phyloP scores from a whole-genome alignment of 2,329 filamentous ascomycete species.

The Didymellaceae sp. region DNA sequence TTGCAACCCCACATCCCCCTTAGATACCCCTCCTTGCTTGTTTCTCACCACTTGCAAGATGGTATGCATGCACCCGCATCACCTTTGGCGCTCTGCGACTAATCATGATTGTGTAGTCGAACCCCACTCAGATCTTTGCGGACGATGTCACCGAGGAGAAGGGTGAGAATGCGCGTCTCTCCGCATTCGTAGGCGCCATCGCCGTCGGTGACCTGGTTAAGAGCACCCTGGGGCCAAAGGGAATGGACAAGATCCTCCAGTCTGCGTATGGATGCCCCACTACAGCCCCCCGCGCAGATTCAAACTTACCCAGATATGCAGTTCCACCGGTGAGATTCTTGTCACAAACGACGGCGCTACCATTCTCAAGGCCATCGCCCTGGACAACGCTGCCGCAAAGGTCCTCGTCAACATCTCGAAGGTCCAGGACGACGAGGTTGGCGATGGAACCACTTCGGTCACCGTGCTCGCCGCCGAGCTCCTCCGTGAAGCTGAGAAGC shows the following conservation, averaged over 20 bases:
- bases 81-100: slow-evolving; percentile 10
- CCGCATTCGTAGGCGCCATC: slow-evolving; percentile 98
- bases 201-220: slow-evolving; percentile 97
- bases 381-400: slow-evolving; percentile 98
- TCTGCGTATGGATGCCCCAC: slow-evolving; percentile 72
- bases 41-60: slow-evolving; percentile 35
- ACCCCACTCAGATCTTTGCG: slow-evolving; percentile 97
- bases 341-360: slow-evolving; percentile 99
- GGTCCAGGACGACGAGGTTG: slow-evolving; percentile 98
- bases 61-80: slow-evolving; percentile 28
- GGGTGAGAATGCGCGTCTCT: slow-evolving; percentile 97
- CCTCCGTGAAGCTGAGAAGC: slow-evolving; percentile 92
- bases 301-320: slow-evolving; percentile 49
- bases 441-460: slow-evolving; percentile 98
- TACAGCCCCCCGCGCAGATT: slow-evolving; percentile 4
- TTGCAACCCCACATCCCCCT: slow-evolving; percentile 35
- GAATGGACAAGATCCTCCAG: slow-evolving; percentile 98
- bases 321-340: slow-evolving; percentile 95
- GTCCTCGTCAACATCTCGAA: slow-evolving; percentile 99
- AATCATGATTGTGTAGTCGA: slow-evolving; percentile 52
- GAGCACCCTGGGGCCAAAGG: slow-evolving; percentile 95
- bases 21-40: slow-evolving; percentile 41
- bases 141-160: slow-evolving; percentile 98
- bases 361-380: slow-evolving; percentile 96
- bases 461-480: slow-evolving; percentile 94